Evolutionary conservation across 345 rosid species (phyloP).

Genomic region (Erysimum cheiranthoides): DNA sequence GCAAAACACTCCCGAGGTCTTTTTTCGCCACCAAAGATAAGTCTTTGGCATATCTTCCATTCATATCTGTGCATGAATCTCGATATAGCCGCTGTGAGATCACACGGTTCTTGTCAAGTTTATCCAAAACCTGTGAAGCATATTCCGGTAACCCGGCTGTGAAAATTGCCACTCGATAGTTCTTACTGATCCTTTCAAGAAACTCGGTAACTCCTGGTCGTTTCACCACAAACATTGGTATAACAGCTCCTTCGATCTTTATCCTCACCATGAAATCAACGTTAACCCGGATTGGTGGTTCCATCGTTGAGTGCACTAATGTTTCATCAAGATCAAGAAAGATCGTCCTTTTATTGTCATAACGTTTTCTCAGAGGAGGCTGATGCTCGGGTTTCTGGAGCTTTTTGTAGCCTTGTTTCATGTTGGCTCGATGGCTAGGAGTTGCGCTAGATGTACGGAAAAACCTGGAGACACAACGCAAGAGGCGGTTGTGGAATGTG

Average conservation of each 20-base stretch:
- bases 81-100: slow-evolving; percentile 78
- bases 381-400: slow-evolving; percentile 30
- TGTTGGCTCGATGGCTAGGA: slow-evolving; percentile 32
- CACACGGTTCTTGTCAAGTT: slow-evolving; percentile 61
- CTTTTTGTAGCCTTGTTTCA: slow-evolving; percentile 43
- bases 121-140: slow-evolving; percentile 75
- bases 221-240: slow-evolving; percentile 76
- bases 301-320: slow-evolving; percentile 69
- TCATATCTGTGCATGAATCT: slow-evolving; percentile 68
- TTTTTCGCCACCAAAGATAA: slow-evolving; percentile 64
- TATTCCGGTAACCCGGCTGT: slow-evolving; percentile 87
- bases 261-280: slow-evolving; percentile 73
- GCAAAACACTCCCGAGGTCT: slow-evolving; percentile 62
- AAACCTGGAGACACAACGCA: slow-evolving; percentile 68
- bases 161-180: slow-evolving; percentile 73
- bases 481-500: slow-evolving; percentile 74
- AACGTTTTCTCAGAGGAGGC: slow-evolving; percentile 15
- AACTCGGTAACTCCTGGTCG: slow-evolving; percentile 86
- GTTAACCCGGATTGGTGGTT: slow-evolving; percentile 59
- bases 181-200: slow-evolving; percentile 59
- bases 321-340: slow-evolving; percentile 96
- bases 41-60: slow-evolving; percentile 82
- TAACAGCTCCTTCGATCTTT: slow-evolving; percentile 57
- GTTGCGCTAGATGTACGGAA: slow-evolving; percentile 37
- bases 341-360: slow-evolving; percentile 54